phyloP scores from a whole-genome alignment of 768 basidiomycete genomes.

The Mycena crocata region DNA sequence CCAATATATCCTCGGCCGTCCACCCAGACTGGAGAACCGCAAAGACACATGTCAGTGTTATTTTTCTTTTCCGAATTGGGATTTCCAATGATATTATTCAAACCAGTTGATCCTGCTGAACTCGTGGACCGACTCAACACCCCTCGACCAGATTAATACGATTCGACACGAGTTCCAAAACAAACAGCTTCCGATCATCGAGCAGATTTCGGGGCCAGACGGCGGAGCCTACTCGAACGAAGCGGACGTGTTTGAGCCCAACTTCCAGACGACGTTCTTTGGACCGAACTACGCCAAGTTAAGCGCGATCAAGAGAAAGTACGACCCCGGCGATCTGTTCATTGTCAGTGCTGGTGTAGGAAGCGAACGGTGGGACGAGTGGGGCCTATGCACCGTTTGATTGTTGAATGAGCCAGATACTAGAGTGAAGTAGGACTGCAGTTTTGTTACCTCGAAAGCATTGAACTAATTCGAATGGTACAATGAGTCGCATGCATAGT shows the following conservation, averaged over 20 bases:
- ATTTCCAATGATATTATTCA: not conserved
- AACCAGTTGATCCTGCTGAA: slow-evolving; percentile 32
- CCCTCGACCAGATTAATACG: slow-evolving; percentile 31
- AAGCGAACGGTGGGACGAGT: slow-evolving; percentile 60
- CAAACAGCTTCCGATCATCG: slow-evolving; percentile 40
- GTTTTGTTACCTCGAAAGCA: too few species aligned
- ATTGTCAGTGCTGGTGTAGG: slow-evolving; percentile 60
- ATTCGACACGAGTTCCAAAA: slow-evolving; percentile 38
- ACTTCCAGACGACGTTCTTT: slow-evolving; percentile 48
- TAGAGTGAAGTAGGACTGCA: too few species aligned
- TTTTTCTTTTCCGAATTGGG: too few species aligned
- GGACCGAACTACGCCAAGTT: slow-evolving; percentile 48
- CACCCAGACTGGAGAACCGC: slow-evolving; percentile 50
- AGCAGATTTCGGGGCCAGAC: slow-evolving; percentile 39
- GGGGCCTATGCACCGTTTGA: slow-evolving; percentile 14
- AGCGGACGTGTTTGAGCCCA: slow-evolving; percentile 44
- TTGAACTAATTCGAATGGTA: too few species aligned
- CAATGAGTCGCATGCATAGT: too few species aligned
- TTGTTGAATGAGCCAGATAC: too few species aligned
- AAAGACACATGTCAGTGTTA: slow-evolving; percentile 47
- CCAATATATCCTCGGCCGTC: slow-evolving; percentile 42
- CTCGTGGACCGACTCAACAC: slow-evolving; percentile 30
- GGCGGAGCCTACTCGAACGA: slow-evolving; percentile 50
- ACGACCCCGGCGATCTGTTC: slow-evolving; percentile 60
- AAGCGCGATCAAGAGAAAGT: slow-evolving; percentile 48